Base-by-base conservation (phyloP, 2,329 filamentous ascomycete species). In the Colletotrichum truncatum region DNA sequence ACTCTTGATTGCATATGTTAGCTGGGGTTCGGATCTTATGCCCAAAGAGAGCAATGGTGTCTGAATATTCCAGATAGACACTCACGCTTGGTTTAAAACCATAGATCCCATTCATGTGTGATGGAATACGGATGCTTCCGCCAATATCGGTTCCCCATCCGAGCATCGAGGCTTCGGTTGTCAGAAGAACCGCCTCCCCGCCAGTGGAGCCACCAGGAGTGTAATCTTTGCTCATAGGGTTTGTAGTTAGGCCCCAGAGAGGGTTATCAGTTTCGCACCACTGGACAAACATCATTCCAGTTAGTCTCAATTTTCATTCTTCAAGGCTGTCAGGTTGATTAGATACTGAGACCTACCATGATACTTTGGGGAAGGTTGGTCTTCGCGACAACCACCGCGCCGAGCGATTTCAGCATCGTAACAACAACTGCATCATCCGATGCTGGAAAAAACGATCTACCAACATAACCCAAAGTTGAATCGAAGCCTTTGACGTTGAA, bases 301-400 rank as follows among this genome's bases (percentile, higher is more conserved):
- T 26, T 16, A 36, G 10, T 16, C 12, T n/a, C n/a, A n/a, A n/a
- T n/a, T n/a, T 11, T 34, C 6, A n/a, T 1, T 49, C 3, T 49
- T 49, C 7, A n/a, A 16, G 10, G 9, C 12, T 9, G 16, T 21
- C 18, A n/a, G n/a, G 16, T 23, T 3, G 14, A 21, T 11, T 12
- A 14, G 9, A 3, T 2, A 11, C 23, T n/a, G n/a, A n/a, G 11
- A 46, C 89, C 73, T 12, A 81, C 80, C 74, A 82, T 82, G 51
- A 88, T 77, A 0, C 81, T 84, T 69, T 89, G 86, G 0, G 90
- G 89, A 4, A 92, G 82, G 62, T 91, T 93, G 0, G 91, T 92
- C 73, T 93, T 91, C 61, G 87, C 85, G 70, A 90, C 88, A 43
- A 89, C 79, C 2, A 91, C 81, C 1, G 89, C 90, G 2, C 90